These are phyloP conservation scores for Malus orientalis DNA, from an alignment of 306 rosid genomes.

Conservation along the genomic window DNA sequence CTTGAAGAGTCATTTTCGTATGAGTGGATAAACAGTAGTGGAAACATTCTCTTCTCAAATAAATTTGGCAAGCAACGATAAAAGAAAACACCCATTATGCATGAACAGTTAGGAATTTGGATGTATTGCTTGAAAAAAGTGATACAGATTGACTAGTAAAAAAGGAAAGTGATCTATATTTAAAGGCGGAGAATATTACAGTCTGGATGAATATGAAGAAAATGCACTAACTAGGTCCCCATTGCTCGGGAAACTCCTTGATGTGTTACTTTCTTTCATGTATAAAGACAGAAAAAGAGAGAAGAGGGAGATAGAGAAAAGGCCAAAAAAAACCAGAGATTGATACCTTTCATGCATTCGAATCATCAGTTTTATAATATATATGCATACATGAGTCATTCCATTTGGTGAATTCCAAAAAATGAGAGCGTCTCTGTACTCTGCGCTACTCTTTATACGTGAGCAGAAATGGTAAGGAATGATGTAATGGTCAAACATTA, in stretches of 20 bases:
- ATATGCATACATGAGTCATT: conserved; percentile 51
- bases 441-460: conserved; percentile 1
- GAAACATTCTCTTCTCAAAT: conserved; percentile 35
- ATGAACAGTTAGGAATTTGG: conserved; percentile 57
- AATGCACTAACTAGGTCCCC: conserved; percentile 28
- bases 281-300: conserved; percentile 41
- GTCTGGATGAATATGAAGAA: background rate
- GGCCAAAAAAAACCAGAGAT: conserved; percentile 24
- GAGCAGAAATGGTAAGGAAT: conserved; percentile 6
- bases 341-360: background rate
- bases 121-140: conserved; percentile 13
- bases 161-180: background rate
- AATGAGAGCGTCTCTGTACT: conserved; percentile 36
- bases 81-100: conserved; percentile 22
- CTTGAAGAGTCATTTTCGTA: conserved; percentile 16
- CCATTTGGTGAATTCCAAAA: conserved; percentile 46
- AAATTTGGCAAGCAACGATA: conserved; percentile 13
- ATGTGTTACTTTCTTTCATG: conserved; percentile 64
- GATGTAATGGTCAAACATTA: background rate
- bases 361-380: background rate
- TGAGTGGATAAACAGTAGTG: conserved; percentile 35
- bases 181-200: background rate
- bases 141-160: conserved; percentile 11
- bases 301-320: conserved; percentile 15
- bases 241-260: conserved; percentile 54